Base-by-base conservation (phyloP, 805 yeast species). In the Yamadazyma nakazawae region DNA sequence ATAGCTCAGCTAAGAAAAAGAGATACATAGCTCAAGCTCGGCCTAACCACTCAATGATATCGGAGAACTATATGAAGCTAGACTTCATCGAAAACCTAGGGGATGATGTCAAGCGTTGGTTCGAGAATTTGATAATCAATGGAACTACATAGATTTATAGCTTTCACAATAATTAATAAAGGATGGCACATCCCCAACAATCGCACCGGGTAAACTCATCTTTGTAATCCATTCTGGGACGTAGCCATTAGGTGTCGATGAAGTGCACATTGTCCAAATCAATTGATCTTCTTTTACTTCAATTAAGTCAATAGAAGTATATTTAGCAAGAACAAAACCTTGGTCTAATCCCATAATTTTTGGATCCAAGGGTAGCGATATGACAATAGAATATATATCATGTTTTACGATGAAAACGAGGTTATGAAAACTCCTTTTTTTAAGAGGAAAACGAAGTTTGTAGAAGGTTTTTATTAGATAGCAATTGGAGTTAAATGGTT, bases 71-170 rank as follows among this genome's bases (percentile, higher is more conserved):
- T 21, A 13, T n/a, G 16, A 43, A 36, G 34, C 56, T 69, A 11
- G 74, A 73, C 25, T 68, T 72, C 45, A 48, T 72, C 16, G 75
- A 70, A 14, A 72, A 63, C 49, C 54, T 72, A 30, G 74, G 75
- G 1, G 73, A 68, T 19, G 76, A 72, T 50, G 74, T 72, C 11
- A 66, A 63, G 51, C 49, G 55, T 5, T 72, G 76, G 76, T 60
- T 72, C 11, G 71, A 62, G n/a, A 57, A 59, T 1, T 59, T 64
- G 34, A 54, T 49, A 16, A 37, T 49, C 10, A 54, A 52, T 24
- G 66, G 61, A 0, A 58, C 54, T 17, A 47, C 54, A 19, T 57
- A 43, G n/a, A 34, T 31, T 43, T n/a, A 37, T 39, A 25, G 18
- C 34, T 30, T 16, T 50, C 50, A 26, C 49, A 59, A 68, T 70